Evolutionary conservation across 192 early-diverging fungal genomes (phyloP), one percentile per base, ranked within the genome.

Genomic region (Gaertneriomyces sp.): DNA sequence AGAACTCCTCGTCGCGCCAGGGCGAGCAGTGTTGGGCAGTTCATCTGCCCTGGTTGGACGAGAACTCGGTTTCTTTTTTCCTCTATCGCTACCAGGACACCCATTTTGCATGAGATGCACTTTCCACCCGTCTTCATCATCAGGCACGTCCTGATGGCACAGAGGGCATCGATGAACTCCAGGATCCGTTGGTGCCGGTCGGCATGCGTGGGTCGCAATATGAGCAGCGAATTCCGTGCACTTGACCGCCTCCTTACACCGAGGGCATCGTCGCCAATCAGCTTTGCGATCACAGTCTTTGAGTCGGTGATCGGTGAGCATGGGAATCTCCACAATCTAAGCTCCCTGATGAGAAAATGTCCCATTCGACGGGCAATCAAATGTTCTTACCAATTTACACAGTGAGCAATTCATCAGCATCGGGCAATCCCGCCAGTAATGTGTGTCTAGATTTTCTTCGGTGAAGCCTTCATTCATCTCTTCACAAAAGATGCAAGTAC

Each of bases 371-470:
- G 4, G 6, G 10, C 11, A 4, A 5, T 59, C 17, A 6, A 12
- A 4, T 38, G 10, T 7, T 74, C 82, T 73, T 75, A 91, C 89
- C 61, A 84, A 76, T 52, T 86, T 78, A 69, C 90, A 92, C 33
- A 80, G 66, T 0, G 88, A 81, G 60, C 90, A 92, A 9, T 82
- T 81, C 12, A 79, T 84, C 5, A 90, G 73, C 71, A 88, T 75
- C 2, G 88, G 85, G 63, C 90, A 92, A 9, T 89, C 83, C 33
- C 79, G 76, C 87, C 90, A 91, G 60, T 92, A 91, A 66, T 92
- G 90, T 17, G 78, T 66, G 14, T 91, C 85, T 40, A 92, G 66
- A 8, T 73, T 82, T 49, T 90, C 88, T 33, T 90, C 88, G 6
- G 80, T 87, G 53, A 90, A 92, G 0, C 45, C 71, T 14, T 74